Conservation (phyloP, 202 grass and related monocot species). For the Setaria italica region DNA sequence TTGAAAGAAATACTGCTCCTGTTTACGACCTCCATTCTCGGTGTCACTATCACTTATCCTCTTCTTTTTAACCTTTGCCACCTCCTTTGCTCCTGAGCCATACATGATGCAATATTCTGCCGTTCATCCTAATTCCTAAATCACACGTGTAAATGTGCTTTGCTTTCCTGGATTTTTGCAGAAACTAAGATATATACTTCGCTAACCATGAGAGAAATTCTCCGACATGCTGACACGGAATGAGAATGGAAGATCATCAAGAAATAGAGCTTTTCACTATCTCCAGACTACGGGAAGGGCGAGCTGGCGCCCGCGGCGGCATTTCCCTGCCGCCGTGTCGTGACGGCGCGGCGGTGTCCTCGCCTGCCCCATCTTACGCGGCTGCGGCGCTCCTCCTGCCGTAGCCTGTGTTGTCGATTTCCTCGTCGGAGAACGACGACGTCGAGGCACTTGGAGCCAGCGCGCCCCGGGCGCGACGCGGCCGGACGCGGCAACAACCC, state of each 20-base stretch:
- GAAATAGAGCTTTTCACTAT: not conserved
- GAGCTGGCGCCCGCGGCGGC: too few species aligned
- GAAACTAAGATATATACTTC: not conserved
- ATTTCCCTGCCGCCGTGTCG: too few species aligned
- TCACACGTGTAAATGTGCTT: not conserved
- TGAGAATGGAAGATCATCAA: not conserved
- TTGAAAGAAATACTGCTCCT: not conserved
- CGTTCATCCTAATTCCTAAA: not conserved
- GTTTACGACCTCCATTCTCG: not conserved
- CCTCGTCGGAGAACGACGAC: slow-evolving; percentile 36
- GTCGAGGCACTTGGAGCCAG: slow-evolving; percentile 23
- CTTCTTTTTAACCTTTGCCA: not conserved
- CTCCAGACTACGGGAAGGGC: not conserved
- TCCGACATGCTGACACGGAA: not conserved
- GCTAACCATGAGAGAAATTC: not conserved
- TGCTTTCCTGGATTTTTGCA: not conserved
- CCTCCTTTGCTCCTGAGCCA: not conserved
- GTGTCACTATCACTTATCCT: not conserved
- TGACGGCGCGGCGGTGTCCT: too few species aligned
- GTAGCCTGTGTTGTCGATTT: not conserved
- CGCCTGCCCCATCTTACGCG: too few species aligned
- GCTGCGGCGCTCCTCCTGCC: not conserved
- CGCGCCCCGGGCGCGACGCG: not conserved
- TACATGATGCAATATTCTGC: not conserved
- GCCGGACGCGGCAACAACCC: not conserved